Conservation (phyloP, 2,329 filamentous ascomycete genomes). For the Biscogniauxia marginata region DNA sequence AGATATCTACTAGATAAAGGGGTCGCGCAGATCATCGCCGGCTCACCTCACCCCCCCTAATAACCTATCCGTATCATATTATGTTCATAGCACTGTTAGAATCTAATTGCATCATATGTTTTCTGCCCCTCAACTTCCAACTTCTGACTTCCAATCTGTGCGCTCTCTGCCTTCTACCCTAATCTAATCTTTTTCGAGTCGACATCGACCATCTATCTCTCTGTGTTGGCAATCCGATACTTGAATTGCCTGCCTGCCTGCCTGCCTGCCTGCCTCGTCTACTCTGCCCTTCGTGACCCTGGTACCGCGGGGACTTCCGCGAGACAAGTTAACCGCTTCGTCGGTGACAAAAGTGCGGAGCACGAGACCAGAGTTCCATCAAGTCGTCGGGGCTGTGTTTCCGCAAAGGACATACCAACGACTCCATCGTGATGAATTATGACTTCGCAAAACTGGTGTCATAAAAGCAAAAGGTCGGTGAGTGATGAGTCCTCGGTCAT, state of each 20-base stretch:
- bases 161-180: not conserved
- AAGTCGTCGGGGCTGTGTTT: not conserved
- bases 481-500: conserved; percentile 14
- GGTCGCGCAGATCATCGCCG: no score
- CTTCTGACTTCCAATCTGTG: not conserved
- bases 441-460: not conserved
- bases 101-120: no score
- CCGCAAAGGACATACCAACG: not conserved
- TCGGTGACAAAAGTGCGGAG: not conserved
- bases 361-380: not conserved
- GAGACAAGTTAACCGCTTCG: not conserved
- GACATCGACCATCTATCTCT: not conserved
- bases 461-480: not conserved
- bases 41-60: no score
- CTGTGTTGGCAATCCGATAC: not conserved
- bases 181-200: not conserved
- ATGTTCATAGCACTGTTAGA: no score
- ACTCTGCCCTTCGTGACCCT: not conserved
- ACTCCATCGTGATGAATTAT: not conserved
- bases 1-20: no score
- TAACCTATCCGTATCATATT: no score
- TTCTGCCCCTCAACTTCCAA: not conserved
- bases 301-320: not conserved
- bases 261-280: not conserved
- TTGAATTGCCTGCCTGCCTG: not conserved